These are phyloP conservation scores for Nemania sp. DNA, from an alignment of 2,329 filamentous ascomycete genomes.

Conservation along the genomic window DNA sequence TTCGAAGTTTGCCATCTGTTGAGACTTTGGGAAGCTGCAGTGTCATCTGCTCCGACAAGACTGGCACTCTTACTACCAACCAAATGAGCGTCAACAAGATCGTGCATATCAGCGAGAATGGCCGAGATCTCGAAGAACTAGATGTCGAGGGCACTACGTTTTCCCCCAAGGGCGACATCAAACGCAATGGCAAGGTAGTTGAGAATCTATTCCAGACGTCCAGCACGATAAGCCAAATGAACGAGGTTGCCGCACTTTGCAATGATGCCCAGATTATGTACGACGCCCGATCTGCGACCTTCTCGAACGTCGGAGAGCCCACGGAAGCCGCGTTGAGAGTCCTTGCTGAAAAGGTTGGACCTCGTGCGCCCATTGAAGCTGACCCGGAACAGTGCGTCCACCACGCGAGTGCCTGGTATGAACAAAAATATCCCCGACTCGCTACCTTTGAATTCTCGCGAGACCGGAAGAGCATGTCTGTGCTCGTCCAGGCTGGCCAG, in stretches of 20 bases:
- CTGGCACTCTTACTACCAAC: constrained; percentile 95
- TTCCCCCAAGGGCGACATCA: constrained; percentile 77
- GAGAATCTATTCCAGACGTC: constrained; percentile 72
- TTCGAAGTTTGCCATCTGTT: constrained; percentile 92
- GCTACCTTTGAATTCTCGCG: constrained; percentile 96
- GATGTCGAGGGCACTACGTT: constrained; percentile 94
- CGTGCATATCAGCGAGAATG: constrained; percentile 77
- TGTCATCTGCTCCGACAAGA: constrained; percentile 99
- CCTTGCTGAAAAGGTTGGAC: constrained; percentile 92
- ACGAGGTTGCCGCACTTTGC: constrained; percentile 74
- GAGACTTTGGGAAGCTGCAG: constrained; percentile 99
- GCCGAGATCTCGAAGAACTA: constrained; percentile 78
- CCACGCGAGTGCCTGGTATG: constrained; percentile 83
- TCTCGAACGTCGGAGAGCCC: constrained; percentile 86
- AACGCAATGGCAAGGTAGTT: constrained; percentile 68
- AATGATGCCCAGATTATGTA: constrained; percentile 87
- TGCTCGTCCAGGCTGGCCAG: constrained; percentile 73
- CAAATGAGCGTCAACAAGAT: constrained; percentile 98
- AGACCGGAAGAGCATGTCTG: constrained; percentile 99
- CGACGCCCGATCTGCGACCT: constrained; percentile 74
- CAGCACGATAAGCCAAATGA: constrained; percentile 78
- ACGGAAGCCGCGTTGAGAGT: constrained; percentile 93
- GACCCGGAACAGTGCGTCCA: constrained; percentile 71
- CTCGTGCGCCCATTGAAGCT: constrained; percentile 63
- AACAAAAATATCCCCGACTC: constrained; percentile 72